A percentile compares a stretch with the other conserved stretches of the same genome.
Conservation (phyloP, 805 yeast genomes). For the Trichomonascus vanleenenianus region DNA sequence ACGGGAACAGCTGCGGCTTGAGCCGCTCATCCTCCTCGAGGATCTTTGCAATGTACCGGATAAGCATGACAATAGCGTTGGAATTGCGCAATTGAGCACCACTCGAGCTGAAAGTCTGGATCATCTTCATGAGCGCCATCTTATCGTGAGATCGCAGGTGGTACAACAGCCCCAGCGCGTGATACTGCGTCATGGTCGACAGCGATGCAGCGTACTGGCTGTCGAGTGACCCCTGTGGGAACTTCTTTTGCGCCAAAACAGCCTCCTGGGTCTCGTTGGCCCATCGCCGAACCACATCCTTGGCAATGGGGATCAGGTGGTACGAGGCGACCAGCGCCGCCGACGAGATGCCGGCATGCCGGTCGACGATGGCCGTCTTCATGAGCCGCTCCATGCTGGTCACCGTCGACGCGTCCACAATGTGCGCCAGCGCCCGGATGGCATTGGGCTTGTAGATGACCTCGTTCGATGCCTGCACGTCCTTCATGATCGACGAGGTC, state of each 20-base stretch:
- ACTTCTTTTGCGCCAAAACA: slow-evolving; percentile 50
- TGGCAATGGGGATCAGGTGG: slow-evolving; percentile 81
- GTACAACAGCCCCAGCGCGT: slow-evolving; percentile 86
- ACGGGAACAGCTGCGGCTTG: slow-evolving; percentile 50
- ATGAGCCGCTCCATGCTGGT: slow-evolving; percentile 88
- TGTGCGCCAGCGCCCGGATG: slow-evolving; percentile 81
- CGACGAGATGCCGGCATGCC: slow-evolving; percentile 76
- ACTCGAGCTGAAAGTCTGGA: slow-evolving; percentile 56
- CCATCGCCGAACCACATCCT: slow-evolving; percentile 89
- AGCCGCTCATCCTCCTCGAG: slow-evolving; percentile 64
- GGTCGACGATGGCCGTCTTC: slow-evolving; percentile 88
- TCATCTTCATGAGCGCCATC: slow-evolving; percentile 87
- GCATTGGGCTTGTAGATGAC: slow-evolving; percentile 88
- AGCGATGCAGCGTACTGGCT: slow-evolving; percentile 26
- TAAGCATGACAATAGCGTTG: slow-evolving; percentile 76
- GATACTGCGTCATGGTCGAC: slow-evolving; percentile 86
- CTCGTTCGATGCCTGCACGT: slow-evolving; percentile 79
- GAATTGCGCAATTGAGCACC: slow-evolving; percentile 63
- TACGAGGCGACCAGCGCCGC: slow-evolving; percentile 93
- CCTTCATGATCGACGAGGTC: slow-evolving; percentile 96
- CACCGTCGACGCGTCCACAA: slow-evolving; percentile 76
- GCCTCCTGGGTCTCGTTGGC: slow-evolving; percentile 91
- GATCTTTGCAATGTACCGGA: slow-evolving; percentile 70
- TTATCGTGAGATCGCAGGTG: slow-evolving; percentile 84
- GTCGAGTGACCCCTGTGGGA: slow-evolving; percentile 21